These are phyloP conservation scores for Leptomonas pyrrhocoris DNA, from an alignment of 208 protist genomes.

Conservation along the genomic window DNA sequence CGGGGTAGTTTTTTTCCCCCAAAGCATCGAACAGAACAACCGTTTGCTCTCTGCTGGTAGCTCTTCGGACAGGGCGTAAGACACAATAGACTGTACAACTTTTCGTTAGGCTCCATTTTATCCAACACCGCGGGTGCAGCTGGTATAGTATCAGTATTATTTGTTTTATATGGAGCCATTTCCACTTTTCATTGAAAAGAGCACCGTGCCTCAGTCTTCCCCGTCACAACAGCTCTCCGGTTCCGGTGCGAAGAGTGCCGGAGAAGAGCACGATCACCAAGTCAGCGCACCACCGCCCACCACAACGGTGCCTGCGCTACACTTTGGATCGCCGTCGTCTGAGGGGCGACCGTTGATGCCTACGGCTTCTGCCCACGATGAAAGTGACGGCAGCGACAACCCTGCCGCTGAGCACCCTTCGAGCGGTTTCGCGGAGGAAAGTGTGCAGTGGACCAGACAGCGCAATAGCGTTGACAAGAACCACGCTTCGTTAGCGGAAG, in stretches of 20 bases:
- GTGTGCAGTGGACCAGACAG: conserved; percentile 6
- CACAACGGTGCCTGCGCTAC: not conserved
- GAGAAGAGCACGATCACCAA: not conserved
- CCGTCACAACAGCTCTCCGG: not conserved
- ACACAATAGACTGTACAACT: too few species aligned
- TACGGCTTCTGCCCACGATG: not conserved
- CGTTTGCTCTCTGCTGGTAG: too few species aligned
- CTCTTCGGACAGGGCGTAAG: too few species aligned
- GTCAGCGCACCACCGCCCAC: conserved; percentile 11
- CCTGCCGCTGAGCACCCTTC: not conserved
- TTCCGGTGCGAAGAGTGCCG: not conserved
- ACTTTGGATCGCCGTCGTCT: not conserved
- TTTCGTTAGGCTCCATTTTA: too few species aligned
- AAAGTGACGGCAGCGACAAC: not conserved
- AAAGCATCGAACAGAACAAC: too few species aligned
- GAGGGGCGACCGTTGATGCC: not conserved
- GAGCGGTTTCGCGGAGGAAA: not conserved
- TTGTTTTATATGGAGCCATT: too few species aligned
- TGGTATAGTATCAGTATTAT: too few species aligned
- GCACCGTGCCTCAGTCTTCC: not conserved
- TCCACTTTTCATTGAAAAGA: not conserved
- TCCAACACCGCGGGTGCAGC: too few species aligned
- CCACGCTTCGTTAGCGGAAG: not conserved
- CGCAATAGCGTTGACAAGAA: not conserved
- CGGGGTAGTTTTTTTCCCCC: too few species aligned